These are phyloP conservation scores for Penicillium robsamsonii DNA, from an alignment of 495 filamentous ascomycete species.

Conservation along the genomic window DNA sequence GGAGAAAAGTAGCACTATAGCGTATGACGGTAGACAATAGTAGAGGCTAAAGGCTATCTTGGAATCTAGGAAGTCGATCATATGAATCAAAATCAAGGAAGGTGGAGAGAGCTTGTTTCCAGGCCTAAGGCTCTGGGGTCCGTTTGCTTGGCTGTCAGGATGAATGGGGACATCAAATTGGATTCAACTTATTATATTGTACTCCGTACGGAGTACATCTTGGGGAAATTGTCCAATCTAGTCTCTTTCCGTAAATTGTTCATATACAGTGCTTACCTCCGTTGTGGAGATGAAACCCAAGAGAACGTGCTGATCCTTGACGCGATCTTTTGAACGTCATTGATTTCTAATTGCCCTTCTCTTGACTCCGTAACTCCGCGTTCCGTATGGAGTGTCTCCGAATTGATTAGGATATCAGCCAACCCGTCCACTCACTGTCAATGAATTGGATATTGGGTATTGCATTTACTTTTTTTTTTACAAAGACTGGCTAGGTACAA, in stretches of 20 bases:
- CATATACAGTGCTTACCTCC: conserved; percentile 12
- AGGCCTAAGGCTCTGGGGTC: background rate
- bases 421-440: background rate
- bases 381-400: background rate
- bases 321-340: background rate
- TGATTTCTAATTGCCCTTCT: background rate
- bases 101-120: conserved; percentile 7
- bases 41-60: background rate
- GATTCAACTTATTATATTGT: background rate
- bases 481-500: background rate
- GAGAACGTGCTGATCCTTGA: background rate
- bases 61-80: background rate
- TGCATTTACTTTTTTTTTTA: too few species aligned
- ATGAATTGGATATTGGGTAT: background rate
- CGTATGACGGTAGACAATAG: background rate
- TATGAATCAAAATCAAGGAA: background rate
- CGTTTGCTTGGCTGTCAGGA: background rate
- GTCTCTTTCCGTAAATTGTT: background rate
- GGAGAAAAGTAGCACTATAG: background rate
- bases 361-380: background rate
- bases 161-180: background rate
- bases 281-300: background rate
- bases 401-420: background rate
- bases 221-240: background rate
- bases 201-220: too few species aligned